A percentile compares a stretch with the other conserved stretches of the same genome.
Conservation (phyloP, 2,329 filamentous ascomycete species). For the Cryphonectria radicalis region DNA sequence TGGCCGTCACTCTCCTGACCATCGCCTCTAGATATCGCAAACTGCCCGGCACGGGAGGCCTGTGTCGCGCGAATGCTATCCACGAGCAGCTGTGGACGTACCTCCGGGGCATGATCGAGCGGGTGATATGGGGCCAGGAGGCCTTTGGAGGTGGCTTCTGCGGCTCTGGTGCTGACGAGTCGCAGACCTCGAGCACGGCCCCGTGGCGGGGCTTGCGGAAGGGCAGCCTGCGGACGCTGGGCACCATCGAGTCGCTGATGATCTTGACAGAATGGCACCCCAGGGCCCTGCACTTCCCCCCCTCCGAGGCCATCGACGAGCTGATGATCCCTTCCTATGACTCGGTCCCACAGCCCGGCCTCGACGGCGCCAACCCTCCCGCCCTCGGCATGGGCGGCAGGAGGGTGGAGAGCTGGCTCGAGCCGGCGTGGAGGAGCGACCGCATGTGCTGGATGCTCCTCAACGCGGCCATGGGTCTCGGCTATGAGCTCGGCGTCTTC, state of each 20-base stretch:
- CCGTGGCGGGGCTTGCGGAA: constrained; percentile 72
- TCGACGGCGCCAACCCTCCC: constrained; percentile 45
- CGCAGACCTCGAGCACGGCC: constrained; percentile 69
- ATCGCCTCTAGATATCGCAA: constrained; percentile 87
- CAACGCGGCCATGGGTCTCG: constrained; percentile 85
- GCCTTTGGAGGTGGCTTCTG: constrained; percentile 90
- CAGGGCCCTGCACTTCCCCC: constrained; percentile 89
- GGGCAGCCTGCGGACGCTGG: constrained; percentile 83
- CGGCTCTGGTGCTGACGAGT: constrained; percentile 68
- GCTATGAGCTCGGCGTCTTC: constrained; percentile 94
- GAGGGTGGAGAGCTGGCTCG: constrained; percentile 92
- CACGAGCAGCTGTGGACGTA: constrained; percentile 97
- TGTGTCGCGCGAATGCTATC: constrained; percentile 85
- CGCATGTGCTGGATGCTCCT: constrained; percentile 98
- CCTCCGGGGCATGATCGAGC: constrained; percentile 90
- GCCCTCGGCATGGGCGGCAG: constrained; percentile 73
- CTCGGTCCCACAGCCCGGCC: constrained; percentile 33
- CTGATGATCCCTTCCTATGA: constrained; percentile 66
- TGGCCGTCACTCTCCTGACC: constrained; percentile 88
- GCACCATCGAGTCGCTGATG: constrained; percentile 92
- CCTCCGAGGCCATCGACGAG: constrained; percentile 74
- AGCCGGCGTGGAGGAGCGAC: constrained; percentile 92
- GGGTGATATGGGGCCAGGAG: constrained; percentile 94
- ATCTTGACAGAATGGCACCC: constrained; percentile 98
- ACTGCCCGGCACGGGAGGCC: constrained; percentile 77